Evolutionary conservation across 208 protist species (phyloP), one percentile per base, ranked within the genome.

Genomic region (Leishmania aethiopica): DNA sequence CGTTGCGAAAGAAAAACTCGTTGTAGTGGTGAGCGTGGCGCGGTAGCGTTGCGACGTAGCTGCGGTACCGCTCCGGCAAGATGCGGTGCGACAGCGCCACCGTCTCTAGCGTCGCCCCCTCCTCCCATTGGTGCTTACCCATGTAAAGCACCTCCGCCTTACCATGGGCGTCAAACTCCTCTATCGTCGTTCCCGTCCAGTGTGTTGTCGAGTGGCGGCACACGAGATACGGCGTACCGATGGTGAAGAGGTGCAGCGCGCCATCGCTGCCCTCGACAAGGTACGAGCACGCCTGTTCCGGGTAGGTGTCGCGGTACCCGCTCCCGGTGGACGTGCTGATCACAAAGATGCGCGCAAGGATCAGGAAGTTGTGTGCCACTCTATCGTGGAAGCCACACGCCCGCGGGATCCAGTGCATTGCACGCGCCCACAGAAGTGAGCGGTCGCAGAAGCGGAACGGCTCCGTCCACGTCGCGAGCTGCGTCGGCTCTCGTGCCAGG

Each of bases 1-100:
- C 93, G 84, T 97, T 90, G 49, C 86, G 86, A 78, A 96, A 96
- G 78, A 96, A 97, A 77, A 92, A 96, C 86, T 97, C 94, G 28
- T 62, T 74, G 82, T 94, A 96, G 19, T 47, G 71, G 22, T 85
- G 78, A 17, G 67, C 47, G 47, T 86, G 47, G 17, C 81, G 86
- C 2, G 83, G 84, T 15, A 95, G 82, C 35, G 80, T 73, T 40
- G 86, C 79, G 22, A 93, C 90, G 74, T 91, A 90, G 53, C 53
- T 60, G 59, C 83, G 86, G 85, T 96, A 98, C 17, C 89, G 80
- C 84, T 96, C 90, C 0, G 95, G 95, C 62, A 98, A 82, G 53
- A 96, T 83, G 51, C 86, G 81, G 84, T 96, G 93, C 3, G 95
- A 90, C 42, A 92, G 79, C n/a, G 93, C 95, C 11, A 98, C 91